phyloP scores from a whole-genome alignment of 2,329 filamentous ascomycete species.

The Teratosphaeria nubilosa region DNA sequence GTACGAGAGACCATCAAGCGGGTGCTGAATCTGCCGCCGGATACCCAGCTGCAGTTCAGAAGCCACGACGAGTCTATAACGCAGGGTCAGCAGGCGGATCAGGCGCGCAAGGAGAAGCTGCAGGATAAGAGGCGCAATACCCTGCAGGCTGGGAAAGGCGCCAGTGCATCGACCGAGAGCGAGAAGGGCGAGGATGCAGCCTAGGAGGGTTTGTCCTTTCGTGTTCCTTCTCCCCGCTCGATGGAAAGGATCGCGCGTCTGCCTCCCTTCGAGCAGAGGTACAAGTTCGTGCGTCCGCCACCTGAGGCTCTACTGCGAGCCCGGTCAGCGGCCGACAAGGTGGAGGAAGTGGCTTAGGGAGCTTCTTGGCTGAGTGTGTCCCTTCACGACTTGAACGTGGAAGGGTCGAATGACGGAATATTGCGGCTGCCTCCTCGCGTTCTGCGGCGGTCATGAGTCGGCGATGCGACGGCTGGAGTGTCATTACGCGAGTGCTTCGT shows the following conservation, averaged over 20 bases:
- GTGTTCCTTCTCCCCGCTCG: background rate
- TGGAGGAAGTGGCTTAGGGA: background rate
- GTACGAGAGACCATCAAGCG: conserved; percentile 97
- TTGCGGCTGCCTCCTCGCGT: background rate
- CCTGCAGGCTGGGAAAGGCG: conserved; percentile 11
- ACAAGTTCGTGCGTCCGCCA: background rate
- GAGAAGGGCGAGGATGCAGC: background rate
- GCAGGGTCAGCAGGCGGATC: conserved; percentile 80
- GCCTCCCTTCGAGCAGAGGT: background rate
- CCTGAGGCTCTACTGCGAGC: background rate
- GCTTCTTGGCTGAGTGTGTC: background rate
- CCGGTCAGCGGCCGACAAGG: background rate
- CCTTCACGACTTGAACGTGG: background rate
- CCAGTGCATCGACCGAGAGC: background rate
- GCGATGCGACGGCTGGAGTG: background rate
- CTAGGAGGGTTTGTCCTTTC: background rate
- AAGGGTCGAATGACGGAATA: background rate
- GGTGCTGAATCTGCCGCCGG: conserved; percentile 70
- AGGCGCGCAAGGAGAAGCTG: conserved; percentile 78
- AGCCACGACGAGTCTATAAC: conserved; percentile 93
- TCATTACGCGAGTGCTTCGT: background rate
- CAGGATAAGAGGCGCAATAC: conserved; percentile 37
- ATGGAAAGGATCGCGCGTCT: background rate
- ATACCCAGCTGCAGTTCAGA: conserved; percentile 90
- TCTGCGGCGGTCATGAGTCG: background rate